Percentiles rank a stretch among this genome's conserved stretches.
Evolutionary conservation across 192 early-diverging fungal species (phyloP).

Genomic region (Backusella morwellensis): DNA sequence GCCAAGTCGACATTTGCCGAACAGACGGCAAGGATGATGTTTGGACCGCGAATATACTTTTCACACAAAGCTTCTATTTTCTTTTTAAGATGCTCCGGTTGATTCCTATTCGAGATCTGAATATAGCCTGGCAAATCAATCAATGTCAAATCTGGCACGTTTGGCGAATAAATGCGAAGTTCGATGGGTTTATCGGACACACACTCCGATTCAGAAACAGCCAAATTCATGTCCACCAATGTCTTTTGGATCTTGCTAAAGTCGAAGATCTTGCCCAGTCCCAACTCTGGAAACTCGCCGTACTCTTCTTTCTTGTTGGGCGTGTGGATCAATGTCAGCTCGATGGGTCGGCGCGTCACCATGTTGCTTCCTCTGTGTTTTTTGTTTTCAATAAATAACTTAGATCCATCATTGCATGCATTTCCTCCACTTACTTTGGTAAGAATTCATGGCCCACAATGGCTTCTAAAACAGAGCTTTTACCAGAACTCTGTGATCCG

Average conservation of each 20-base stretch:
- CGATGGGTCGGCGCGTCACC: slow-evolving; percentile 83
- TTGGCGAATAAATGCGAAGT: slow-evolving; percentile 79
- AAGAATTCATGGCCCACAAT: slow-evolving; percentile 86
- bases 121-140: slow-evolving; percentile 89
- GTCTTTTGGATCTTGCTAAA: slow-evolving; percentile 92
- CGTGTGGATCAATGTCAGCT: slow-evolving; percentile 81
- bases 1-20: slow-evolving; percentile 85
- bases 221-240: slow-evolving; percentile 91
- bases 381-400: background rate
- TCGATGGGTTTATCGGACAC: slow-evolving; percentile 83
- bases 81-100: slow-evolving; percentile 72
- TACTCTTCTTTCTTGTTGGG: slow-evolving; percentile 75
- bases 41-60: slow-evolving; percentile 75
- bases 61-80: slow-evolving; percentile 85
- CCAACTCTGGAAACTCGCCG: slow-evolving; percentile 82
- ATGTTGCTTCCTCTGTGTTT: slow-evolving; percentile 66
- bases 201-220: slow-evolving; percentile 91
- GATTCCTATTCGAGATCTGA: slow-evolving; percentile 79
- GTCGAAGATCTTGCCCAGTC: slow-evolving; percentile 85
- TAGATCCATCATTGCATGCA: background rate
- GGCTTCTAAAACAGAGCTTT: slow-evolving; percentile 83
- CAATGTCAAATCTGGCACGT: slow-evolving; percentile 79
- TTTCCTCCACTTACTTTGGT: slow-evolving; percentile 60
- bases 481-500: slow-evolving; percentile 83
- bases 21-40: slow-evolving; percentile 84